Evolutionary conservation across 2,329 filamentous ascomycete genomes (phyloP), one percentile per base, ranked within the genome.

Genomic region (Diaporthe sp.): DNA sequence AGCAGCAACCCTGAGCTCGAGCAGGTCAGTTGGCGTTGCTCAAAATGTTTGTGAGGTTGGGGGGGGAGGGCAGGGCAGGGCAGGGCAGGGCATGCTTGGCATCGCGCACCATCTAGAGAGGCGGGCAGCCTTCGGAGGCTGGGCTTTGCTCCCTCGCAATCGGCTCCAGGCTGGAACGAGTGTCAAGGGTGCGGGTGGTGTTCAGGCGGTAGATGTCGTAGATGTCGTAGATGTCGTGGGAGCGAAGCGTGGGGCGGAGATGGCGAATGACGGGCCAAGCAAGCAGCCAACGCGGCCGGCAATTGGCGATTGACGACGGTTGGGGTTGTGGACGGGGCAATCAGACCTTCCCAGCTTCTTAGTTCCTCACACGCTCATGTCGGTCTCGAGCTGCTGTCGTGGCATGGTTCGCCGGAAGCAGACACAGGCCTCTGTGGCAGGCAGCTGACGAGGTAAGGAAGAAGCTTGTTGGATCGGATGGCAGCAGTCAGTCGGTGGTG

Each of bases 1-100:
- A 85, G 80, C 89, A 91, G 82, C 90, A 92, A 78, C 90, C 90
- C 90, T 91, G 39, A 8, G 35, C 19, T 17, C 42, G n/a, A 30
- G n/a, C 30, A 47, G 50, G 30, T 35, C 37, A 72, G 53, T 63
- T 42, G 59, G 37, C 35, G 50, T 51, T 37, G 47, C 63, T 51
- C 44, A 37, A 27, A 10, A 25, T 66, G 30, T 25, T 30, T 32
- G 13, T 47, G 6, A 17, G 44, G 39, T 42, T 47, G 6, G 44
- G 44, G 39, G 27, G 27, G 32, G 9, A 25, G 55, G 22, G 55
- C 15, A 35, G 35, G 22, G 30, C 10, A 32, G 39, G 22, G 39
- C n/a, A 22, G 32, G 59, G 27, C 13, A 17, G 27, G 32, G 59
- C 59, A 15, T 15, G 17, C 6, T 63, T 30, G 58, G 58, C 25